Conservation (phyloP, 129 eudicot genomes). For the Scalesia atractyloides region DNA sequence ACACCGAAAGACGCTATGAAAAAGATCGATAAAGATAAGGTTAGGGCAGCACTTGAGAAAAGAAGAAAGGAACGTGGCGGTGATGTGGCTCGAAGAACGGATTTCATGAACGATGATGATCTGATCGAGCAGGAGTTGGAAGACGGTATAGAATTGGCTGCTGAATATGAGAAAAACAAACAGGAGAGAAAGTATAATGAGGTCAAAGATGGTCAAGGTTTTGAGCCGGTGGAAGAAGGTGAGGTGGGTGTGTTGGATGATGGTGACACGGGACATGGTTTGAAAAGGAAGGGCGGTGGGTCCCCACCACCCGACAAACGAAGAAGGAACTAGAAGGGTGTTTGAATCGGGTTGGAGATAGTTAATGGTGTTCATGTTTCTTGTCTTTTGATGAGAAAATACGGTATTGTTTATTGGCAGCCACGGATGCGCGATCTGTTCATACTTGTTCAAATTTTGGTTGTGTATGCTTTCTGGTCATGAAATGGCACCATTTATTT, state of each 20-base stretch:
- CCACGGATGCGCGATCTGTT: conserved; percentile 17
- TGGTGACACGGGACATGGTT: conserved; percentile 21
- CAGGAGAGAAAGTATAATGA: conserved; percentile 34
- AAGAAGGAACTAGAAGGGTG: conserved; percentile 32
- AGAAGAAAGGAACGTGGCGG: conserved; percentile 43
- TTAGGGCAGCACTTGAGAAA: conserved; percentile 46
- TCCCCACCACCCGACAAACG: conserved; percentile 31
- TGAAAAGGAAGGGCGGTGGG: conserved; percentile 66
- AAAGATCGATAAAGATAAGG: conserved; percentile 49
- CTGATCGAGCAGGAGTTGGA: conserved; percentile 48
- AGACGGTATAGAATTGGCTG: conserved; percentile 55
- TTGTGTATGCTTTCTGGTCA: conserved; percentile 26
- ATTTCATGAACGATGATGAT: conserved; percentile 52
- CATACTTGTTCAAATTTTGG: conserved; percentile 34
- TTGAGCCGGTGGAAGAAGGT: conserved; percentile 47
- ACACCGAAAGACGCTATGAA: conserved; percentile 43
- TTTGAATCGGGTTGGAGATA: not conserved
- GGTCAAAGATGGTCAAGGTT: conserved; percentile 16
- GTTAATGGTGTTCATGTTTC: conserved; percentile 24
- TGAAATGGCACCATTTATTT: conserved; percentile 34
- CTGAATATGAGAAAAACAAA: conserved; percentile 42
- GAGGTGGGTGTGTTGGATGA: conserved; percentile 38
- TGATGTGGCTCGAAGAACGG: conserved; percentile 37
- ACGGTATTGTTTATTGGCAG: conserved; percentile 28
- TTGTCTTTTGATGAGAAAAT: conserved; percentile 29